Conservation (phyloP, 257 asterid species). For the Solanum chmielewskii region DNA sequence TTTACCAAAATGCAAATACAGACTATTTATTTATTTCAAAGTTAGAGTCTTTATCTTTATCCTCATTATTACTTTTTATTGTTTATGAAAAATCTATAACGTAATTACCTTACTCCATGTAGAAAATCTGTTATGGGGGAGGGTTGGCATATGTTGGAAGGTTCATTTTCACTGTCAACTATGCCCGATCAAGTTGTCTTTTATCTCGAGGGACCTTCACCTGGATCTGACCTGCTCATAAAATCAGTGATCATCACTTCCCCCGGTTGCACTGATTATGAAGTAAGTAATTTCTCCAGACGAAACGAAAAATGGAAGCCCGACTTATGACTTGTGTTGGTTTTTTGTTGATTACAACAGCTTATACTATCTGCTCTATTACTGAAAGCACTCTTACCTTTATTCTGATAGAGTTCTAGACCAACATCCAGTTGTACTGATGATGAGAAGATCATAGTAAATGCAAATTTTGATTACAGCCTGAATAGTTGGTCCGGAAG, state of each 20-base stretch:
- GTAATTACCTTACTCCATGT: slow-evolving; percentile 7
- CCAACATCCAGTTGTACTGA: slow-evolving; percentile 19
- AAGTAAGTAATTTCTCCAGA: slow-evolving; percentile 32
- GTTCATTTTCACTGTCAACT: slow-evolving; percentile 47
- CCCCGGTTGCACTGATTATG: slow-evolving; percentile 10
- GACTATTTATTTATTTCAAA: slow-evolving; percentile 61
- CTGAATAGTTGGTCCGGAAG: slow-evolving; percentile 76
- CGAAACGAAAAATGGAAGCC: background rate
- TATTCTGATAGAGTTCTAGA: slow-evolving; percentile 22
- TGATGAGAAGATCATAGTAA: slow-evolving; percentile 41
- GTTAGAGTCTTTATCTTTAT: slow-evolving; percentile 15
- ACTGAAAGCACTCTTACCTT: background rate
- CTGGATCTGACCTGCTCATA: slow-evolving; percentile 70
- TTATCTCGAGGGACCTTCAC: slow-evolving; percentile 88
- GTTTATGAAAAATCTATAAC: slow-evolving; percentile 1
- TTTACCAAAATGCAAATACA: slow-evolving; percentile 31
- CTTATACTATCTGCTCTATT: background rate
- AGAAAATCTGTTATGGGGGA: slow-evolving; percentile 49
- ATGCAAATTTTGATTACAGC: slow-evolving; percentile 59
- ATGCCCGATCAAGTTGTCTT: slow-evolving; percentile 50
- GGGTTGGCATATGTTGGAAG: slow-evolving; percentile 65
- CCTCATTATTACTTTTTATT: background rate
- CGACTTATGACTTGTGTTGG: background rate
- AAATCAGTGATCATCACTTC: slow-evolving; percentile 51
- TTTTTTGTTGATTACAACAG: background rate